Evolutionary conservation across 139 green algal species (phyloP), one percentile per base, ranked within the genome.

Genomic region (Ettlia oleoabundans): DNA sequence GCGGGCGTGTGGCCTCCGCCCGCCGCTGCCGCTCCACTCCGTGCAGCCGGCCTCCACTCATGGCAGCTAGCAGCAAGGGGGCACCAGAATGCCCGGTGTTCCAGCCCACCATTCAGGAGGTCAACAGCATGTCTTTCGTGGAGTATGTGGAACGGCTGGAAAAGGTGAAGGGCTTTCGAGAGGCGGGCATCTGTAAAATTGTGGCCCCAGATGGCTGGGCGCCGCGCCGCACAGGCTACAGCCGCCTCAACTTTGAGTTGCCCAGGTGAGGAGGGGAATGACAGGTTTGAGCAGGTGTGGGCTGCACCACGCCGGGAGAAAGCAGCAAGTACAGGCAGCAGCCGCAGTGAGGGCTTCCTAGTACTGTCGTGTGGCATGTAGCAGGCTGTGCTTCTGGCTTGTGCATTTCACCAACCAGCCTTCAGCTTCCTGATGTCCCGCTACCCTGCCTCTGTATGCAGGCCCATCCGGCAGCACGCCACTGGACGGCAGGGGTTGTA

Each of bases 401-500:
- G 13, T 10, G 47, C 66, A 6, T 73, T 61, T 9, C n/a, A 28
- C n/a, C 1, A 8, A 2, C 13, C 37, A 22, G 10, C 74, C 28
- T 32, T 7, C 76, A 3, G 24, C 41, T 2, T n/a, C n/a, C n/a
- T n/a, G n/a, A n/a, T n/a, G n/a, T n/a, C n/a, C n/a, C n/a, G n/a
- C n/a, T n/a, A n/a, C n/a, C n/a, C n/a, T n/a, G 21, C 40, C 28
- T 30, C 42, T 18, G 2, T 24, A 21, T 22, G 51, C 76, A 84
- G 82, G 67, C 85, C 92, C 22, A 89, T 93, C 64, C 74, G 86
- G n/a, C 92, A 95, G 84, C 88, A 93, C 66, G 90, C 85, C 53
- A 96, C 91, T 7, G 94, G 94, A n/a, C 89, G 69, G 2, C 82
- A 85, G 19, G 94, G 94, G n/a, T 51, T 97, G n/a, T 96, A 91